Percentiles rank a stretch among this genome's conserved stretches.
Conservation (phyloP, 768 basidiomycete genomes). For the Termitomyces sp. region DNA sequence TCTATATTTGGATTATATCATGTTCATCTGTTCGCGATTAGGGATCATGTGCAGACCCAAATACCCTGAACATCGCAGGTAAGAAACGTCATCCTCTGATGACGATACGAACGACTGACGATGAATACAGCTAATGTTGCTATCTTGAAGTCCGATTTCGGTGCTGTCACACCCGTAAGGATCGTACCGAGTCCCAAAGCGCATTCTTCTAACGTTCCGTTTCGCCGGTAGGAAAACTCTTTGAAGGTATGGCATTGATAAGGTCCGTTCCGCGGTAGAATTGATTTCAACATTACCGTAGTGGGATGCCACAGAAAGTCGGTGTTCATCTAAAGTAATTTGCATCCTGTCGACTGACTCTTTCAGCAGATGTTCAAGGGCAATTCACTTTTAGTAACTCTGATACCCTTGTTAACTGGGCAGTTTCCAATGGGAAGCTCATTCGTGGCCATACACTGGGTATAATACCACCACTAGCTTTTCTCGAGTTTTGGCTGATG, state of each 20-base stretch:
- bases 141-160: conserved; percentile 34
- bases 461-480: conserved; percentile 9
- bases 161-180: conserved; percentile 35
- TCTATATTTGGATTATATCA: background rate
- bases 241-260: conserved; percentile 31
- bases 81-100: background rate
- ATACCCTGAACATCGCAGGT: conserved; percentile 32
- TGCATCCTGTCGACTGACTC: background rate
- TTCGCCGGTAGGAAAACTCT: conserved; percentile 31
- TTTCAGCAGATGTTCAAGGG: conserved; percentile 24
- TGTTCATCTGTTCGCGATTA: conserved; percentile 8
- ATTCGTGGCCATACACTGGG: conserved; percentile 43
- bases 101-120: background rate
- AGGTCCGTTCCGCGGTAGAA: background rate
- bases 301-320: conserved; percentile 40
- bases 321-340: background rate
- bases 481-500: background rate
- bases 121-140: conserved; percentile 28
- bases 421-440: conserved; percentile 36
- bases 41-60: conserved; percentile 31
- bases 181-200: background rate
- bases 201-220: background rate
- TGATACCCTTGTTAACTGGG: conserved; percentile 42
- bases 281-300: conserved; percentile 8
- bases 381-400: conserved; percentile 30